Evolutionary conservation across 148 eudicot genomes (phyloP), one percentile per base, ranked within the genome.

Genomic region (Nyssa sinensis): DNA sequence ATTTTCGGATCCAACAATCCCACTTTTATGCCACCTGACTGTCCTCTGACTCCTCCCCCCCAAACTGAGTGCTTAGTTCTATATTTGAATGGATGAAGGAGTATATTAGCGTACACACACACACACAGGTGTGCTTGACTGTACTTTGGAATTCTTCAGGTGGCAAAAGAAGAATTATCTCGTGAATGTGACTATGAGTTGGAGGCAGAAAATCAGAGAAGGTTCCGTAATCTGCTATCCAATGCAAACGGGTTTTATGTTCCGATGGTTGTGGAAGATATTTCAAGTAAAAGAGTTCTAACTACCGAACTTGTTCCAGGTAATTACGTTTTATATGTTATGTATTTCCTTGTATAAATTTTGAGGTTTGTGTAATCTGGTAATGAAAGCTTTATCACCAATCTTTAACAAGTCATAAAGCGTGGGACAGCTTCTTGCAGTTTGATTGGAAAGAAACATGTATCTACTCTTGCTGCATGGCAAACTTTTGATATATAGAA

Each of bases 151-250:
- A 62, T 30, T 35, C 49, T 64, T 35, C 82, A 94, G 98, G 98
- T 95, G 55, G 98, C 98, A n/a, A 95, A 93, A 80, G 96, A 95
- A 81, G 98, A 95, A 82, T 78, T 95, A 80, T 85, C 98, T 59
- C 93, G 86, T 55, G 98, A 95, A 82, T 95, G 98, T 78, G 91
- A 95, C 81, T 95, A 95, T 78, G 88, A 79, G 79, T 75, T 92
- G 69, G 98, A 95, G 84, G 88, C 93, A 74, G 49, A 53, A 62
- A 92, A 86, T 79, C 98, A 95, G 84, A 85, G 79, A 79, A 75
- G 81, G 68, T 95, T 90, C 70, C 86, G 86, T 28, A 74, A 75
- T 49, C 80, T 86, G 61, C 81, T 95, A 61, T 78, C 88, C 25
- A 75, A 81, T 68, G 79, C 63, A 14, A 75, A 86, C 57, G 98